Base-by-base conservation (phyloP, 257 asterid genomes). In the Orobanche coerulescens region DNA sequence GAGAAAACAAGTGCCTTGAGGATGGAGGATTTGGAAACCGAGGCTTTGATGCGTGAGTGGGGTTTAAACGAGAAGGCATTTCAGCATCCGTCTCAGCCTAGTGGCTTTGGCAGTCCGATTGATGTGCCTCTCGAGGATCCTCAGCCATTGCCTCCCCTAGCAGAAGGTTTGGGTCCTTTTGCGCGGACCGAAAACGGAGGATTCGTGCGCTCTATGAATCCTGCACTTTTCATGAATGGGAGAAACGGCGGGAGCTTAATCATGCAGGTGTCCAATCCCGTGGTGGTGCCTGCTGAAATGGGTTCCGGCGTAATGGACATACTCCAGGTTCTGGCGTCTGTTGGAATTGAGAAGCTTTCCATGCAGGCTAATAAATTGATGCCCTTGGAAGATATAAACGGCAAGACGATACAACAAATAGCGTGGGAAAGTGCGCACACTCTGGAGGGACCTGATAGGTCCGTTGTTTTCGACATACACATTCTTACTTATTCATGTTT, bases 221-320 rank as follows among this genome's bases (percentile, higher is more conserved):
- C 98, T 44, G 58, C 73, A 13, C 74, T 86, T 67, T 92, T 92
- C 77, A 66, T 30, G 73, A 76, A 71, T 53, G 75, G 94, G 39
- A 88, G 82, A 63, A 74, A 64, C 58, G 91, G 84, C 40, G 98
- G 98, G 72, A 80, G 79, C 74, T 70, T 92, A 67, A 75, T 89
- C 31, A 82, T 92, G 98, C 98, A 92, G 80, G 98, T 80, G 12
- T 92, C 96, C 37, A 79, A 71, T 70, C 89, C 97, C 5, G 94
- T 92, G 66, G 98, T 92, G 64, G 85, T 88, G 78, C 98, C 98
- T 47, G 95, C 98, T 1, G 95, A 86, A 67, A 82, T 92, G 95
- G 98, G 97, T 46, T 81, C 95, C 25, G 84, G 87, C 40, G 86
- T 86, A 22, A 84, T 81, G 91, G 94, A 80, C 77, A 76, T 92